phyloP scores from a whole-genome alignment of 192 early-diverging fungal species.

The Mortierella alpina region DNA sequence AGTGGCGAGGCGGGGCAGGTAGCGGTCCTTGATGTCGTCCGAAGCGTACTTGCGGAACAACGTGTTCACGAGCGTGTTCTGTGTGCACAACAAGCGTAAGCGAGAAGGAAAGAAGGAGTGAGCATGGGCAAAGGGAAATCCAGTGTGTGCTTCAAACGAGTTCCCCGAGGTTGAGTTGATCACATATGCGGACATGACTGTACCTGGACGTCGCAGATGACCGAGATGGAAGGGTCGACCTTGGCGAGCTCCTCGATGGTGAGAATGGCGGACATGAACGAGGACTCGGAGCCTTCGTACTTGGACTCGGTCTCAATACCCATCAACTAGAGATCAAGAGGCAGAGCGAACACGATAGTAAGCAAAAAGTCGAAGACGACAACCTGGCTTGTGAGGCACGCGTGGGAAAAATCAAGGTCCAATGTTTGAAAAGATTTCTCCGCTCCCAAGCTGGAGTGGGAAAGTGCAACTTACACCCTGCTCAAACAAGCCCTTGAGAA shows the following conservation, averaged over 20 bases:
- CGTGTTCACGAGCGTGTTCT: conserved; percentile 98
- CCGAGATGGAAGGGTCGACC: conserved; percentile 92
- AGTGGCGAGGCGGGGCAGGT: conserved; percentile 85
- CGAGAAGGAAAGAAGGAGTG: background rate
- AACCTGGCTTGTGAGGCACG: background rate
- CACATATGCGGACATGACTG: background rate
- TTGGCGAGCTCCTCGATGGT: conserved; percentile 95
- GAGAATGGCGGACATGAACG: conserved; percentile 86
- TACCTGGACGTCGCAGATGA: conserved; percentile 91
- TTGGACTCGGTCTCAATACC: conserved; percentile 88
- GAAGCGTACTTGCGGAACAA: conserved; percentile 87
- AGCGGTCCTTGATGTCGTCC: conserved; percentile 80
- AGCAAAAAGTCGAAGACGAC: background rate
- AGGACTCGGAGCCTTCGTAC: conserved; percentile 83
- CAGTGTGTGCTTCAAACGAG: background rate
- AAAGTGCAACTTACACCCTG: conserved; percentile 74
- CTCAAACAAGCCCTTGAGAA: conserved; percentile 90
- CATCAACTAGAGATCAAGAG: conserved; percentile 73
- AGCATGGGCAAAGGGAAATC: background rate
- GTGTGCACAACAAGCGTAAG: background rate
- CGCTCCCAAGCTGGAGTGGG: background rate
- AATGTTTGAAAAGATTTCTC: conserved; percentile 1
- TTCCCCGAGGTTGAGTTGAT: background rate
- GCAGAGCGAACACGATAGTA: background rate
- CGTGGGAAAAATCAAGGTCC: conserved; percentile 13